A percentile compares a stretch with the other conserved stretches of the same genome.
Conservation (phyloP, 202 grass and related monocot genomes). For the Carex arenaria region DNA sequence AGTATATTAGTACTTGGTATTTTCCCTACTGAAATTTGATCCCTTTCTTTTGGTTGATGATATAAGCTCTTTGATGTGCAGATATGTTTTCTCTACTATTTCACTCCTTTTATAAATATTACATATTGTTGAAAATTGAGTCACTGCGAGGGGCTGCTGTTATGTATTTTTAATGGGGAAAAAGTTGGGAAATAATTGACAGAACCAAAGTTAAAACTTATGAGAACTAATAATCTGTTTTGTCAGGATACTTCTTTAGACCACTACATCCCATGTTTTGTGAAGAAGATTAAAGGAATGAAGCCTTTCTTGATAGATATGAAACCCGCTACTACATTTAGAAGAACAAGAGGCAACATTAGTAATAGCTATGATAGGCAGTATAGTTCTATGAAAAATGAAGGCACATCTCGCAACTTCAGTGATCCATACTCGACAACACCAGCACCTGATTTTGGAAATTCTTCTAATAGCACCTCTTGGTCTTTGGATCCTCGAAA, state of each 20-base stretch:
- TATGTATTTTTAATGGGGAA: background rate
- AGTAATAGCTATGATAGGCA: slow-evolving; percentile 11
- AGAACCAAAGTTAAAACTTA: background rate
- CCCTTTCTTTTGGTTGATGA: background rate
- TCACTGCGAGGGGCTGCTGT: background rate
- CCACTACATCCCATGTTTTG: slow-evolving; percentile 25
- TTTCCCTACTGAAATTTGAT: background rate
- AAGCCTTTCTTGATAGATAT: slow-evolving; percentile 25
- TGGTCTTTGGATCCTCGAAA: slow-evolving; percentile 12
- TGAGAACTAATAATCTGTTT: slow-evolving; percentile 12
- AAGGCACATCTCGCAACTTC: slow-evolving; percentile 15
- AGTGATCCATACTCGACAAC: background rate
- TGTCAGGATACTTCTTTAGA: slow-evolving; percentile 26
- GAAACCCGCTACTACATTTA: slow-evolving; percentile 4
- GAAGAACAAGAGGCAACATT: background rate
- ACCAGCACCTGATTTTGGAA: slow-evolving; percentile 3
- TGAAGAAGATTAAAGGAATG: slow-evolving; percentile 22
- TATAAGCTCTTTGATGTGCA: background rate
- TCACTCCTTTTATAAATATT: background rate
- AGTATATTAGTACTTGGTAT: background rate
- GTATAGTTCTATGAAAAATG: slow-evolving; percentile 15
- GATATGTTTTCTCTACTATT: background rate
- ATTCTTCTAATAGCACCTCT: slow-evolving; percentile 2
- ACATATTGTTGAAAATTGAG: background rate
- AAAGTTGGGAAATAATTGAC: background rate